A percentile compares a stretch with the other conserved stretches of the same genome.
Evolutionary conservation across 2,329 filamentous ascomycete species (phyloP).

Genomic region (Aureobasidium namibiae): DNA sequence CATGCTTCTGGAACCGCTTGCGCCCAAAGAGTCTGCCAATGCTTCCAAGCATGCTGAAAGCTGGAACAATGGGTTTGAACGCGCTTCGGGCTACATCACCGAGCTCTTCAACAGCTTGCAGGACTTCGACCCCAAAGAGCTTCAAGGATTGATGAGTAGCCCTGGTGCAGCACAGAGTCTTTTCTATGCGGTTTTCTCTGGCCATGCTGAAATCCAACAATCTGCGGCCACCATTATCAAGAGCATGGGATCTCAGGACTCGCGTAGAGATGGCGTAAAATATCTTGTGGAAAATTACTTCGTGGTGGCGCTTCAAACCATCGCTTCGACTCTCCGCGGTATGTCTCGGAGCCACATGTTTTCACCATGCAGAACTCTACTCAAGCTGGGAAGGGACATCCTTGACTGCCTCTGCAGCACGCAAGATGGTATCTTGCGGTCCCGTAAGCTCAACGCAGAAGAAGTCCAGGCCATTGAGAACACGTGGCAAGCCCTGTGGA

Average conservation of each 20-base stretch:
- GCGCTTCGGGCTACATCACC: slow-evolving; percentile 56
- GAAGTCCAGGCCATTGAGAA: slow-evolving; percentile 60
- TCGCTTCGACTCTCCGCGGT: slow-evolving; percentile 48
- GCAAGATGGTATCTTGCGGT: slow-evolving; percentile 55
- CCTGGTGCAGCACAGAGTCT: slow-evolving; percentile 63
- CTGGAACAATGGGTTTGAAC: slow-evolving; percentile 68
- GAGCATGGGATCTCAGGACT: slow-evolving; percentile 63
- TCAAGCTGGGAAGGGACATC: slow-evolving; percentile 54
- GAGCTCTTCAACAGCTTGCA: slow-evolving; percentile 70
- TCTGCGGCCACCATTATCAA: slow-evolving; percentile 77
- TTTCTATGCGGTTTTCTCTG: slow-evolving; percentile 72
- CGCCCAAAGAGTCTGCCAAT: slow-evolving; percentile 28
- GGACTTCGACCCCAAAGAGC: slow-evolving; percentile 61
- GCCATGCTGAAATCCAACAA: slow-evolving; percentile 69
- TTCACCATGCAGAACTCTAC: slow-evolving; percentile 50
- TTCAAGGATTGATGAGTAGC: slow-evolving; percentile 62
- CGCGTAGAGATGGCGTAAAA: slow-evolving; percentile 51
- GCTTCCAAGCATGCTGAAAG: slow-evolving; percentile 51
- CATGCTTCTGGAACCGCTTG: slow-evolving; percentile 66
- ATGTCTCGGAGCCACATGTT: slow-evolving; percentile 51
- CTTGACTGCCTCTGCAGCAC: slow-evolving; percentile 56
- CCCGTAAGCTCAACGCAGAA: slow-evolving; percentile 44
- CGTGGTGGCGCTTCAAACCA: slow-evolving; percentile 46
- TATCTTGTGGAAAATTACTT: slow-evolving; percentile 52
- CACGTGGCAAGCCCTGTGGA: slow-evolving; percentile 84